Evolutionary conservation across 108 stramenopile genomes (phyloP), one percentile per base, ranked within the genome.

Genomic region (Nitzschia sp.): DNA sequence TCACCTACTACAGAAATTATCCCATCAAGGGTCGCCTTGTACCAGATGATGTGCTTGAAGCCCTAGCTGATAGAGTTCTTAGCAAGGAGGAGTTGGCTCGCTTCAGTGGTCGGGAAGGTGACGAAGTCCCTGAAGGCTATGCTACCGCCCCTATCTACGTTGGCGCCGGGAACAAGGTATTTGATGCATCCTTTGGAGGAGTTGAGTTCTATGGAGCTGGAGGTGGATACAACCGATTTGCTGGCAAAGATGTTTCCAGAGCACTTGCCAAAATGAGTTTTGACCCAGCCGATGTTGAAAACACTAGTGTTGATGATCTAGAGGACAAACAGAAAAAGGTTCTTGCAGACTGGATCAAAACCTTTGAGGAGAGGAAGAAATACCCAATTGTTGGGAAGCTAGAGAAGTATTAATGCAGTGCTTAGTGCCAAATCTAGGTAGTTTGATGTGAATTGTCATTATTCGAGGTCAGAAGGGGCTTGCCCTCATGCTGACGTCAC

Each of bases 231-330:
- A 70, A 95, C 39, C 74, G 80, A 41, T 98, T 99, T 71, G 97
- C 95, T 10, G 98, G 98, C n/a, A 88, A 81, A 51, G 95, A 98
- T 67, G 96, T 89, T 41, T 90, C 95, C 8, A 63, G 96, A 19
- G 96, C 98, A 11, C 62, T 98, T 62, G 98, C 98, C 15, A 94
- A 94, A 70, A 97, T 98, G 97, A 95, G 94, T 62, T 96, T 98
- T 57, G 89, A 95, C 43, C 86, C 89, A 3, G 93, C 86, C 26
- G 92, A 94, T 78, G 51, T 88, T 8, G 91, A 84, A 41, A 86
- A 91, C 66, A 70, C 76, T 3, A 78, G 80, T 61, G 63, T 89
- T 25, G 76, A 81, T 59, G 91, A 93, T 68, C 81, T 98, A 59
- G 80, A 75, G 9, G 94, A 92, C 20, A 91, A 84, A 51, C 82